Evolutionary conservation across 2,329 filamentous ascomycete genomes (phyloP).

Genomic region (Hansfordia pulvinata): DNA sequence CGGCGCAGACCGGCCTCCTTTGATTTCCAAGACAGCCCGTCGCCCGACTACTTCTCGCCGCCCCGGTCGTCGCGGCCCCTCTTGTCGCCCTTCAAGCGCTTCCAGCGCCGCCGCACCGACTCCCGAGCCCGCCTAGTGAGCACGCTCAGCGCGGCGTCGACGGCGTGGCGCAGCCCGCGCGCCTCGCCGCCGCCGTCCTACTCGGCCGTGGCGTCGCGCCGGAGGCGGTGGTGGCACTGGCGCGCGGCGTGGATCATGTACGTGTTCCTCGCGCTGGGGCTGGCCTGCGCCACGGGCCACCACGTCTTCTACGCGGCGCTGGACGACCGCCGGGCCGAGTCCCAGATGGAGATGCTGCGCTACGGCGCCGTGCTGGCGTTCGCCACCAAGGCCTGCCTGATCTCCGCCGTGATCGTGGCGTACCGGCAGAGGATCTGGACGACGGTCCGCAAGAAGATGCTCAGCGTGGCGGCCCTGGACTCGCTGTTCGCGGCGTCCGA

Average conservation of each 20-base stretch:
- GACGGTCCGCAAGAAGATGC: slow-evolving; percentile 15
- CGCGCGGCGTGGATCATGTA: slow-evolving; percentile 22
- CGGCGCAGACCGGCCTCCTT: too few species aligned
- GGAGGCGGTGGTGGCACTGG: slow-evolving; percentile 19
- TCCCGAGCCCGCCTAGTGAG: too few species aligned
- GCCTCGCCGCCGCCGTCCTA: too few species aligned
- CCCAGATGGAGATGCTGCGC: slow-evolving; percentile 22
- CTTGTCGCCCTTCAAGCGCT: too few species aligned
- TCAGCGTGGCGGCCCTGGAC: slow-evolving; percentile 16
- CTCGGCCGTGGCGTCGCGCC: too few species aligned
- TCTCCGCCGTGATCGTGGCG: slow-evolving; percentile 19
- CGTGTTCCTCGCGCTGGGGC: slow-evolving; percentile 20
- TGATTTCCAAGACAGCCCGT: too few species aligned
- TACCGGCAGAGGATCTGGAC: slow-evolving; percentile 18
- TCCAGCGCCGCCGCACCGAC: too few species aligned
- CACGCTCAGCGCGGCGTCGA: too few species aligned
- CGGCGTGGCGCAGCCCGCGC: too few species aligned
- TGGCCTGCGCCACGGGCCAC: slow-evolving; percentile 21
- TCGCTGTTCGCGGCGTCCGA: slow-evolving; percentile 19
- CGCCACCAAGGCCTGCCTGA: slow-evolving; percentile 22
- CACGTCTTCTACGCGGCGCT: slow-evolving; percentile 22
- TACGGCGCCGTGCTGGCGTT: slow-evolving; percentile 24
- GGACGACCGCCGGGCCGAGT: slow-evolving; percentile 16
- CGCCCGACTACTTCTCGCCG: too few species aligned
- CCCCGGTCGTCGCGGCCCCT: too few species aligned